Base-by-base conservation (phyloP, 1,139 yeast genomes). In the Torulaspora pretoriensis region DNA sequence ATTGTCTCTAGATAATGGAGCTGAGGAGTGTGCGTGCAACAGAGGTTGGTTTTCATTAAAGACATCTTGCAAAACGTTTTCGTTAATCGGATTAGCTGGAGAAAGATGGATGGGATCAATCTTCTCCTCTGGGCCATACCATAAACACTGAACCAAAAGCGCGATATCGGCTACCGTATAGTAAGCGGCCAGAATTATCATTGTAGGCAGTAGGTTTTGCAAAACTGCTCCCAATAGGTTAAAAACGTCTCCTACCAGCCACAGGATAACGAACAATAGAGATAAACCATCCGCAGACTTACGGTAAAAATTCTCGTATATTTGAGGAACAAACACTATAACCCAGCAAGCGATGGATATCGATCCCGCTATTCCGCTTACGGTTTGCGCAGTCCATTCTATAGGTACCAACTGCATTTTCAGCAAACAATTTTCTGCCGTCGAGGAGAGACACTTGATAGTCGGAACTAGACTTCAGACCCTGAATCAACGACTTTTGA, bases 261-360 rank as follows among this genome's bases (percentile, higher is more conserved):
- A 90, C 33, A 90, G 72, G 3, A 87, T 75, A 25, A 90, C 87
- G 64, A 90, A 90, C 53, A 83, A 69, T 31, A 89, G 67, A 5
- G 96, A 87, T 27, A 90, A 73, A 1, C 97, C 97, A 49, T 89
- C 96, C 2, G 95, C 80, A 28, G 89, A 80, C 63, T 85, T 81
- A 60, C 97, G 72, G 50, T 76, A 75, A 63, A 86, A 89, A 62
- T 90, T 90, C 63, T 92, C 97, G 65, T 88, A 90, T 36, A 92
- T 83, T 63, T 92, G 98, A 12, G 98, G 98, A 32, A 96, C 95
- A 71, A 92, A 92, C 19, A 92, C 97, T 43, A 92, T 89, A 51
- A 92, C 84, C 98, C 98, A 92, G 65, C 97, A 92, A 14, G 97
- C 96, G 35, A 92, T 77, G 13, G 97, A 90, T 38, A 92, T 87